Evolutionary conservation across 2,329 filamentous ascomycete species (phyloP), one percentile per base, ranked within the genome.

Genomic region (Xylariaceae sp.): DNA sequence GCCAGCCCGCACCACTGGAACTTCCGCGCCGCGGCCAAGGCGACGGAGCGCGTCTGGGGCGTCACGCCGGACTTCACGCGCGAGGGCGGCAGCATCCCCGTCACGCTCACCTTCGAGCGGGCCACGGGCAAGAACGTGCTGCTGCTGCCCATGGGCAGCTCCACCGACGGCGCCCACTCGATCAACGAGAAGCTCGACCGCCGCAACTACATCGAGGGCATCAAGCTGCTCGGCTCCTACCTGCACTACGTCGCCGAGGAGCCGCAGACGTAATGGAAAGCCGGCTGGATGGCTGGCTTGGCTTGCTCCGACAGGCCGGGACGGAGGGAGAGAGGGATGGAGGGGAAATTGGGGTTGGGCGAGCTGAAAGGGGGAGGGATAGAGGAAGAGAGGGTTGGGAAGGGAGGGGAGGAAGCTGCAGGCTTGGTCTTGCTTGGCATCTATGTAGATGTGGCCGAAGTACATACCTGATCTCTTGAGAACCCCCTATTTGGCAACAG

Each of bases 151-250:
- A 96, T 98, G 92, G 92, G 92, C 29, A 94, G 85, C 68, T 93
- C 85, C 27, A 98, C 90, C 1, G 92, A 96, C 59, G 89, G 85
- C 26, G 92, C 92, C 6, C 92, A 98, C 66, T 94, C 87, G 21
- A 93, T 95, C 64, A 98, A 98, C 60, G 92, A 96, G 76, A 95
- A 94, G 74, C 71, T 98, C 37, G 92, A 98, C 62, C 88, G 84
- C 74, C 78, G 76, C 56, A 98, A 98, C 66, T 98, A 98, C 61
- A 94, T 98, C 53, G 88, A 98, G 69, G 92, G 92, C 31, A 95
- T 85, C 51, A 98, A 98, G 76, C 65, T 98, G 43, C 65, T 98
- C 37, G 92, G 92, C 30, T 85, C 90, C 3, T 98, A 98, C 59
- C 66, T 98, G 56, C 90, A 96, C 65, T 95, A 95, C 51, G 88